Base-by-base conservation (phyloP, 2,329 filamentous ascomycete genomes). In the Hymenoscyphus occultus region DNA sequence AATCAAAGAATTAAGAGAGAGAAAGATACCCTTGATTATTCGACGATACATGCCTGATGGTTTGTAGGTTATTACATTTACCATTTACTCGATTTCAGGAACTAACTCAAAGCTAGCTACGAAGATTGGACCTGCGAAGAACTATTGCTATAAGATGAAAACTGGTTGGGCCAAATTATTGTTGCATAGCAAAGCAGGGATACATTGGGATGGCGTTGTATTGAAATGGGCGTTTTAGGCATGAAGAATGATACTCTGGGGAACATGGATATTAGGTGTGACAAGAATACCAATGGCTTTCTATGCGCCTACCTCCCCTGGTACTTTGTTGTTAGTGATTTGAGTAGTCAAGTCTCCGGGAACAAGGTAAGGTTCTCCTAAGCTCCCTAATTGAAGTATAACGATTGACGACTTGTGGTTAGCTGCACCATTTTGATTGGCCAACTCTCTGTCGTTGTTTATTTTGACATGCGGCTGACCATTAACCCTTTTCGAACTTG, bases 101-200 rank as follows among this genome's bases (percentile, higher is more conserved):
- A 14, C 28, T 35, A 62, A 68, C 66, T 22, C 65, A 58, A 10
- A 13, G n/a, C 48, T 56, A 76, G 74, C 67, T 98, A 98, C 79
- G 95, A 99, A 84, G 95, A 99, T 78, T 99, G 95, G 95, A 96
- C 93, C 42, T 97, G 93, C 80, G 95, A 98, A 80, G 95, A 99
- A 80, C 83, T 98, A 70, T 84, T 97, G 56, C 73, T 74, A 60
- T 75, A 71, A 31, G 45, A 9, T 64, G 56, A 57, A 66, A 31
- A 42, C 12, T 54, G n/a, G 31, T 32, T 57, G 62, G 35, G 48
- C 48, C 48, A 54, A 54, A 54, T 54, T 54, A 54, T 19, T 54
- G 9, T 28, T 54, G 48, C 48, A 54, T 54, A 60, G 69, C 71
- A 73, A 74, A 66, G 69, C 70, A 68, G 61, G 71, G 10, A 54